Conservation (phyloP, 352 stramenopile genomes). For the Phytophthora citrophthora region DNA sequence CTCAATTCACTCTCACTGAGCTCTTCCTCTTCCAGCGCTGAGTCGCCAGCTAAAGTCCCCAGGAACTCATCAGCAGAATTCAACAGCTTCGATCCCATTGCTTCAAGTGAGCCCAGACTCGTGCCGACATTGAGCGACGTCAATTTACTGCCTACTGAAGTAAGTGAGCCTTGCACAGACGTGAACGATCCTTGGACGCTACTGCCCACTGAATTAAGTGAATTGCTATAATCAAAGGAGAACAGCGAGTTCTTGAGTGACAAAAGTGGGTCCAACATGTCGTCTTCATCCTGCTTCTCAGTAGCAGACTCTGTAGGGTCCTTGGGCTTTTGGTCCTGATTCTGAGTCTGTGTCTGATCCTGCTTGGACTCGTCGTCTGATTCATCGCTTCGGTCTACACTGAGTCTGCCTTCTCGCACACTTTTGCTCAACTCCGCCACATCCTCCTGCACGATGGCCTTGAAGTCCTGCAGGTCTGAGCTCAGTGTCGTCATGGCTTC, state of each 20-base stretch:
- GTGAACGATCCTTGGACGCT: slow-evolving; percentile 34
- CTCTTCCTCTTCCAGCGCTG: slow-evolving; percentile 28
- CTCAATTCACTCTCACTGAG: slow-evolving; percentile 46
- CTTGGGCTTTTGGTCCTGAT: not conserved
- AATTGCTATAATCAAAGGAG: slow-evolving; percentile 53
- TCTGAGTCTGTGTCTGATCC: not conserved
- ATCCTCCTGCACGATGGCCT: slow-evolving; percentile 72
- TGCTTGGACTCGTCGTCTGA: slow-evolving; percentile 23
- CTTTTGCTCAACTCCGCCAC: slow-evolving; percentile 66
- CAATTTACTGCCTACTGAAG: slow-evolving; percentile 43
- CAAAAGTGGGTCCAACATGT: slow-evolving; percentile 18
- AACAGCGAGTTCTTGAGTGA: slow-evolving; percentile 55
- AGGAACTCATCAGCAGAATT: slow-evolving; percentile 73
- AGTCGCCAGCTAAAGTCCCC: slow-evolving; percentile 47
- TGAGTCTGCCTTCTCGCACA: slow-evolving; percentile 52
- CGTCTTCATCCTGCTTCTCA: slow-evolving; percentile 9
- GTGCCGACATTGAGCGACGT: slow-evolving; percentile 35
- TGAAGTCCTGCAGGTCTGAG: slow-evolving; percentile 77
- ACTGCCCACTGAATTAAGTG: slow-evolving; percentile 48
- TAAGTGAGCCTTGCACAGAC: slow-evolving; percentile 38
- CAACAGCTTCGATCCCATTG: slow-evolving; percentile 72
- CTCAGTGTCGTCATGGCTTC: slow-evolving; percentile 78
- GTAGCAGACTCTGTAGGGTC: slow-evolving; percentile 2
- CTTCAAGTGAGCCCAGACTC: slow-evolving; percentile 53
- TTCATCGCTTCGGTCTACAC: slow-evolving; percentile 41